These are phyloP conservation scores for Daldinia vernicosa DNA, from an alignment of 495 filamentous ascomycete genomes.

Conservation along the genomic window DNA sequence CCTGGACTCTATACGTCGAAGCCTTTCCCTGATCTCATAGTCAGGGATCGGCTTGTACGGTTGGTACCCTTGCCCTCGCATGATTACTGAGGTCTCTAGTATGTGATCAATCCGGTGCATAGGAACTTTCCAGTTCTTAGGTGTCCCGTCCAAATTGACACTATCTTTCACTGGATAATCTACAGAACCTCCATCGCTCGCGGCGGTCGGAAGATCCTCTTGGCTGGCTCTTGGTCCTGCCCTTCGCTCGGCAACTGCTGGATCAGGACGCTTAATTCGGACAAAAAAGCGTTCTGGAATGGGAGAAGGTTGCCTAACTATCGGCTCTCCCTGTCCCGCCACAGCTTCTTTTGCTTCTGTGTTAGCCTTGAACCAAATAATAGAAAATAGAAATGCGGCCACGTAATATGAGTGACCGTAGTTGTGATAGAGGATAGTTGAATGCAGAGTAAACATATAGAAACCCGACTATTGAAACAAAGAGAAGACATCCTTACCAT, in stretches of 20 bases:
- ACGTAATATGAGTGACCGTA: neutral
- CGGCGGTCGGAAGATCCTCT: neutral
- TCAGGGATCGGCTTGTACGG: neutral
- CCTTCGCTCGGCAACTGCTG: neutral
- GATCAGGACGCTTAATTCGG: conserved; percentile 6
- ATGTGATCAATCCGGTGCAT: conserved; percentile 37
- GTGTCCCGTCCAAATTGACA: neutral
- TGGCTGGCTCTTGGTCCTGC: neutral
- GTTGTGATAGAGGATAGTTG: neutral
- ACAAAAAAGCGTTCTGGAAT: conserved; percentile 8
- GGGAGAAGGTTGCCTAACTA: neutral
- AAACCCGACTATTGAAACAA: neutral
- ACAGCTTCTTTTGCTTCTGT: neutral
- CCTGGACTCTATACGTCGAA: conserved; percentile 7
- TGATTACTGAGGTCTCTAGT: conserved; percentile 39
- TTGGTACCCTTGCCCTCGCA: conserved; percentile 14
- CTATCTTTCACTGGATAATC: neutral
- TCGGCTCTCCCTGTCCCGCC: neutral
- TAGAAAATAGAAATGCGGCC: neutral
- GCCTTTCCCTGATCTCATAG: conserved; percentile 12
- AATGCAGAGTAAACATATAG: neutral
- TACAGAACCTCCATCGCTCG: neutral
- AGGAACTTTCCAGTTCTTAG: conserved; percentile 22
- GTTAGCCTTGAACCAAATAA: neutral
- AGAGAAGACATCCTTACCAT: conserved; percentile 18